Conservation (phyloP, 257 asterid species). For the Marsdenia floribunda region DNA sequence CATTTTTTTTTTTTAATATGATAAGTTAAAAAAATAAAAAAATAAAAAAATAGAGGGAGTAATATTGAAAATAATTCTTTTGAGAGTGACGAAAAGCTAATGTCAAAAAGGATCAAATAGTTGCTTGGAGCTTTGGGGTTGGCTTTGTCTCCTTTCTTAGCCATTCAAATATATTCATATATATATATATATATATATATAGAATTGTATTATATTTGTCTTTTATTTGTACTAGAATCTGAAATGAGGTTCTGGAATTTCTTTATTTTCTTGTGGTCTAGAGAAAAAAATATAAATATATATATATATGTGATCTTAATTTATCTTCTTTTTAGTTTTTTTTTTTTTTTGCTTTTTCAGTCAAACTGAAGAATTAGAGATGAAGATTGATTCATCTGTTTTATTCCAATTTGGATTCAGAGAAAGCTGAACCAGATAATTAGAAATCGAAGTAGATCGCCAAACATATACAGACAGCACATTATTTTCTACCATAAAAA, state of each 20-base stretch:
- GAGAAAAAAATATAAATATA: neutral
- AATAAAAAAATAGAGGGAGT: too few species aligned
- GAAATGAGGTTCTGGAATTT: constrained; percentile 6
- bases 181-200: neutral
- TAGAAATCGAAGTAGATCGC: neutral
- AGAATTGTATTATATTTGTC: neutral
- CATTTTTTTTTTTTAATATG: too few species aligned
- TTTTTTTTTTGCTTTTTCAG: neutral
- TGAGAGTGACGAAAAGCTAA: too few species aligned
- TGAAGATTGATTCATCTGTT: neutral
- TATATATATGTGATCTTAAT: neutral
- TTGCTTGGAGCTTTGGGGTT: neutral
- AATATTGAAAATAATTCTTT: too few species aligned
- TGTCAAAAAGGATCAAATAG: too few species aligned
- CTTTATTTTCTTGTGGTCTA: constrained; percentile 6
- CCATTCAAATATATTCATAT: constrained; percentile 14
- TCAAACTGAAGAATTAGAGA: neutral
- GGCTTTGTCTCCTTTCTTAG: constrained; percentile 3
- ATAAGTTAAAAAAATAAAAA: too few species aligned
- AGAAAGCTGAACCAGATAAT: neutral
- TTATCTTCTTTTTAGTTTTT: neutral
- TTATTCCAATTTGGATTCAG: neutral
- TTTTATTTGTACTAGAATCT: neutral
- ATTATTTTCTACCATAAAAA: too few species aligned
- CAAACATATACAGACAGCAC: neutral